Evolutionary conservation across 805 yeast genomes (phyloP).

Genomic region (Saccharomycopsis sp.): DNA sequence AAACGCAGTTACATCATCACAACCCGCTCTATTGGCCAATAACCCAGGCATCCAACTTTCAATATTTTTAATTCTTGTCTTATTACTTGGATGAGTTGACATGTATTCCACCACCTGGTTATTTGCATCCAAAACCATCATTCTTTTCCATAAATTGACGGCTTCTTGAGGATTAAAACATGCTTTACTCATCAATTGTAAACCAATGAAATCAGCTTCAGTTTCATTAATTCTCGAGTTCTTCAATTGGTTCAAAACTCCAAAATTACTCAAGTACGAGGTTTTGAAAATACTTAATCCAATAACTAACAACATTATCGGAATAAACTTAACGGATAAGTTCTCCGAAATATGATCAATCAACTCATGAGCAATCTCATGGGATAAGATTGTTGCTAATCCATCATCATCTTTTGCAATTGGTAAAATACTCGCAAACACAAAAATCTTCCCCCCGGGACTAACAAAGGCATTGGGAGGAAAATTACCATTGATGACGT

Average conservation of each 20-base stretch:
- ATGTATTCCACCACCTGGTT: conserved; percentile 51
- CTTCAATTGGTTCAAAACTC: background rate
- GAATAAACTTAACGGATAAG: conserved; percentile 66
- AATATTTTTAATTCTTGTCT: conserved; percentile 62
- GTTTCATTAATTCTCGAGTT: conserved; percentile 81
- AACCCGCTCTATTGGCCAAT: conserved; percentile 14
- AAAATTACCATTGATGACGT: conserved; percentile 63
- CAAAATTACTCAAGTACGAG: background rate
- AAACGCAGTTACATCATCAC: conserved; percentile 10
- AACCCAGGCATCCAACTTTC: conserved; percentile 53
- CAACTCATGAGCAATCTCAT: conserved; percentile 88
- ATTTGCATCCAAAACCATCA: conserved; percentile 21
- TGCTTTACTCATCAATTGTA: conserved; percentile 83
- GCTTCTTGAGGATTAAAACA: conserved; percentile 78
- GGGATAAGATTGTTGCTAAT: conserved; percentile 88
- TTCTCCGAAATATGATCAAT: conserved; percentile 89
- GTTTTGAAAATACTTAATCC: conserved; percentile 22
- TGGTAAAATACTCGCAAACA: conserved; percentile 67
- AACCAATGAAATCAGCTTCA: conserved; percentile 92
- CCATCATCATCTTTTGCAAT: conserved; percentile 81
- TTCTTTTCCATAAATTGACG: conserved; percentile 55
- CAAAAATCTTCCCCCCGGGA: conserved; percentile 94
- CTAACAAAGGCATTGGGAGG: conserved; percentile 96
- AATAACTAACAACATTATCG: conserved; percentile 35
- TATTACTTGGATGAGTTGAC: conserved; percentile 84